These are phyloP conservation scores for Macrolepiota albuminosa DNA, from an alignment of 768 basidiomycete species.

Conservation along the genomic window DNA sequence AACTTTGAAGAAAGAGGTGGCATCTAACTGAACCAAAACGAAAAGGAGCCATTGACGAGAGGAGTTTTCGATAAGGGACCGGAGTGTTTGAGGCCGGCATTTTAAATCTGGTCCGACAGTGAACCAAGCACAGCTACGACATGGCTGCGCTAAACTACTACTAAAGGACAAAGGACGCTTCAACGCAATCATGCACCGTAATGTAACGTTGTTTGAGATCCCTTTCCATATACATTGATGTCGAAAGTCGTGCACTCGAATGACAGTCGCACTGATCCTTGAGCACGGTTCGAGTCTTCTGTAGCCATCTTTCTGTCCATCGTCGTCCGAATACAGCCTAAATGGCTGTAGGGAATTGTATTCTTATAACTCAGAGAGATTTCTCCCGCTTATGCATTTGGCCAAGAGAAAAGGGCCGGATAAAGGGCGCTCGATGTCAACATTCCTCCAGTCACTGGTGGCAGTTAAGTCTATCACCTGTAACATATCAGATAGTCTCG, in stretches of 20 bases:
- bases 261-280: not conserved
- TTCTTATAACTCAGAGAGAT: too few relatives aligned
- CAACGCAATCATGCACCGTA: not conserved
- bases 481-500: too few relatives aligned
- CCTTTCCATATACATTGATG: not conserved
- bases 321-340: too few relatives aligned
- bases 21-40: not conserved
- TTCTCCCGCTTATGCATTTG: too few relatives aligned
- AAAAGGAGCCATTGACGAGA: not conserved
- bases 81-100: not conserved
- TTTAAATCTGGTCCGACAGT: not conserved
- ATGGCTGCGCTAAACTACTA: not conserved
- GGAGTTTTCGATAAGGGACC: too few relatives aligned
- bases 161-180: not conserved
- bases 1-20: too few relatives aligned
- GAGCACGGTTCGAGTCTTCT: not conserved
- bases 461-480: too few relatives aligned
- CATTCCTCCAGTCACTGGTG: too few relatives aligned
- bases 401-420: too few relatives aligned
- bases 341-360: too few relatives aligned
- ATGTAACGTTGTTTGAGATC: not conserved
- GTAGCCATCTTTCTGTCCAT: too few relatives aligned
- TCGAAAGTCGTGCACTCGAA: not conserved
- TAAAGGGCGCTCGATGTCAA: too few relatives aligned
- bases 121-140: not conserved